Evolutionary conservation across 176 grass and related monocot genomes (phyloP), one percentile per base, ranked within the genome.

Genomic region (Thalia dealbata): DNA sequence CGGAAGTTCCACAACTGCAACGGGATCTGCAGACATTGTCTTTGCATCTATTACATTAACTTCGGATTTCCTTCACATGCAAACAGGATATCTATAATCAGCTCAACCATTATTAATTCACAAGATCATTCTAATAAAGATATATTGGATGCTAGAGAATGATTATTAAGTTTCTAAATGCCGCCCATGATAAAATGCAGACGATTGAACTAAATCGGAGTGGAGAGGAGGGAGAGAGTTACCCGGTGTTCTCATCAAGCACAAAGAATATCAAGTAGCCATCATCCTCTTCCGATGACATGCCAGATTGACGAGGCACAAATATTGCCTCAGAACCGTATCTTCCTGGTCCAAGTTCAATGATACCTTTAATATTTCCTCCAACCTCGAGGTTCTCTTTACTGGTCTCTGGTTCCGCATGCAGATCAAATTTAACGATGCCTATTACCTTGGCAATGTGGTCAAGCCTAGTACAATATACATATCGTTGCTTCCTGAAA

Each of bases 241-340:
- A 92, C 95, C 95, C 85, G 58, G 90, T 88, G 64, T 92, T 92
- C 79, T 97, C 90, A 15, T 97, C 81, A 22, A 92, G 90, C 14
- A 91, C 95, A 74, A 92, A 92, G 78, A 86, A 88, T 76, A 92
- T 92, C 76, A 97, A 74, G 70, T 86, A 92, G 32, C 95, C 90
- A 71, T 97, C 90, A 64, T 91, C 95, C 75, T 97, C 93, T 76
- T 92, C 95, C 63, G 69, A 76, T 50, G 83, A 84, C 14, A 88
- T 27, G 15, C 89, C 87, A 48, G 83, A 76, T 21, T 84, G 72
- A 64, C 84, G 82, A 59, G 93, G 89, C 58, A 97, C 87, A 63
- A 97, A 97, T 65, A 97, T 76, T 30, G 93, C 93, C 77, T 97
- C 90, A 14, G 89, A 97, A 73, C 89, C 87, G 24, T 73, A 92